A percentile compares a stretch with the other conserved stretches of the same genome.
Evolutionary conservation across 768 basidiomycete genomes (phyloP).

Genomic region (Mycena maculata): DNA sequence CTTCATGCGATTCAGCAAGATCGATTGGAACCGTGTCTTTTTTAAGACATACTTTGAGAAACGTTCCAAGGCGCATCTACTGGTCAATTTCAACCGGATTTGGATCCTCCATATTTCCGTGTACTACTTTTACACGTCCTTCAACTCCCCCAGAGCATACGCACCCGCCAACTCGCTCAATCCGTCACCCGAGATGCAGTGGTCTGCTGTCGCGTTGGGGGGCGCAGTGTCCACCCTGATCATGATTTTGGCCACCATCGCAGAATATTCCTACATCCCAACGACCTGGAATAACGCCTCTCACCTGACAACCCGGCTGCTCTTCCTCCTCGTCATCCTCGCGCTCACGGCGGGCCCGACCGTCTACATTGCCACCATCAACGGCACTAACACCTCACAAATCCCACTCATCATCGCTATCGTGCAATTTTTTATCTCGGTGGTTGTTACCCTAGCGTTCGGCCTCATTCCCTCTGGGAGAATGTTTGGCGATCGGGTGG

Average conservation of each 20-base stretch:
- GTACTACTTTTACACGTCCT: constrained; percentile 98
- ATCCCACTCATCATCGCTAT: constrained; percentile 92
- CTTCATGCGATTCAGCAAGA: constrained; percentile 89
- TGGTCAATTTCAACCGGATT: constrained; percentile 99
- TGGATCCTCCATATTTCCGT: constrained; percentile 96
- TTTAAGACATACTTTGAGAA: constrained; percentile 99
- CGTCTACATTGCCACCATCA: constrained; percentile 90
- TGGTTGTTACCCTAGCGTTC: constrained; percentile 85
- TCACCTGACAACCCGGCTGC: constrained; percentile 91
- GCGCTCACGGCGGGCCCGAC: constrained; percentile 94
- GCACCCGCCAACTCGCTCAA: constrained; percentile 70
- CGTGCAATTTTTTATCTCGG: constrained; percentile 93
- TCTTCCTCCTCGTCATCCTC: constrained; percentile 92
- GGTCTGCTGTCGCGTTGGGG: constrained; percentile 96
- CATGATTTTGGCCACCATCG: constrained; percentile 93
- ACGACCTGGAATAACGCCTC: constrained; percentile 99
- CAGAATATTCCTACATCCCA: constrained; percentile 97
- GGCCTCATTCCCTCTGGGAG: constrained; percentile 93
- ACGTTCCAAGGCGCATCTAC: constrained; percentile 90
- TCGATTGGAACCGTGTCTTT: constrained; percentile 95
- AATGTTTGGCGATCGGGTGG: constrained; percentile 99
- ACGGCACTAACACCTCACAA: constrained; percentile 66
- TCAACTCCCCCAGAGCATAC: constrained; percentile 94
- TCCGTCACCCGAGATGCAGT: constrained; percentile 91
- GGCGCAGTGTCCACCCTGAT: constrained; percentile 93